Base-by-base conservation (phyloP, 768 basidiomycete species). In the Hericium coralloides region DNA sequence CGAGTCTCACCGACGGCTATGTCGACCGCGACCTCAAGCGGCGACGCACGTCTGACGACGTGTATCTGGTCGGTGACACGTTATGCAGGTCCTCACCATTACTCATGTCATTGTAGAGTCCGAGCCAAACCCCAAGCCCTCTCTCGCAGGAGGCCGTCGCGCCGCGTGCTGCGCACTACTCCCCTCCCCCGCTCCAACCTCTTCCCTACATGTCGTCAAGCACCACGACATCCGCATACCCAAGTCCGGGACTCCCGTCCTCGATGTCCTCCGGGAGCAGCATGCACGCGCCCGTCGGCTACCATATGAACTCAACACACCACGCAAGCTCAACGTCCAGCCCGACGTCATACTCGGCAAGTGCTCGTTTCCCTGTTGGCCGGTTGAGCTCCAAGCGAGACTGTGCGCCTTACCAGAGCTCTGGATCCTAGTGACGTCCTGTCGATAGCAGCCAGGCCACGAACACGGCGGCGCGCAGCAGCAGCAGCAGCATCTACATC, bases 261-360 rank as follows among this genome's bases (percentile, higher is more conserved):
- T 62, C 60, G 3, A 52, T 62, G 25, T 55, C 58, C 3, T 59
- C 60, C 36, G 54, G 8, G 22, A 39, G 36, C 12, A 12, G 53
- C 6, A 39, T 55, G 48, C 59, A 60, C 41, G 54, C 54, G n/a
- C 61, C 56, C 1, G 39, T 61, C 12, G 57, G 59, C 45, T 60
- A 62, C 52, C 57, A 56, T 14, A 36, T 62, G 0, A 55, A 55
- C 6, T 41, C 60, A 17, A 55, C 56, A 36, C 53, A 56, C 45
- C 52, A 55, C 22, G 55, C 60, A 23, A 60, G 59, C 56, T 57
- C 61, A 5, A 51, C 49, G 23, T 63, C 61, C 50, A 56, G 57
- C 53, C 60, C 66, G 3, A 58, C 63, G 56, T 85, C 87, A n/a
- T 89, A 88, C 76, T 91, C 89, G 85, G 88, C 81, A 83, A 88